These are phyloP conservation scores for Peronospora farinosa DNA, from an alignment of 352 stramenopile genomes.

Conservation along the genomic window DNA sequence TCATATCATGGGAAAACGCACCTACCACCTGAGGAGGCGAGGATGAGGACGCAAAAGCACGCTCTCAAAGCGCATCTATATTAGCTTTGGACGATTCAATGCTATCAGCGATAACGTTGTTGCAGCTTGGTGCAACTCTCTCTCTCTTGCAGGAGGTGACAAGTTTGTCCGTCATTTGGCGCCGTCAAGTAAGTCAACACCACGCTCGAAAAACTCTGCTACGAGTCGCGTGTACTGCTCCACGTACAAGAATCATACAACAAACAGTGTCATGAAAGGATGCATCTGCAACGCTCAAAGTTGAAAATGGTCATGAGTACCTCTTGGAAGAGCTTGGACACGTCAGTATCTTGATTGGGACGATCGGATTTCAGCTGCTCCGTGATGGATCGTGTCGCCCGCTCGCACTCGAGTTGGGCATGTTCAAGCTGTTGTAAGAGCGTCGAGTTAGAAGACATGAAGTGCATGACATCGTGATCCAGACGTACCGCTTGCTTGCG, in stretches of 20 bases:
- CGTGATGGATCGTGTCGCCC: constrained; percentile 21
- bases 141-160: constrained; percentile 3
- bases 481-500: constrained; percentile 47
- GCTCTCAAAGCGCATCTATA: background rate
- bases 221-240: constrained; percentile 22
- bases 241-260: background rate
- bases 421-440: constrained; percentile 24
- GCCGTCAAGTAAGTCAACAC: constrained; percentile 5
- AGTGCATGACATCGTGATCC: background rate
- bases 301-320: constrained; percentile 5
- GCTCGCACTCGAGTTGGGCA: constrained; percentile 29
- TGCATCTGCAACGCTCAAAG: background rate
- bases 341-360: constrained; percentile 8
- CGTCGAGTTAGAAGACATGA: background rate
- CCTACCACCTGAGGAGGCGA: too few relatives aligned
- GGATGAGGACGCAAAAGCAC: background rate
- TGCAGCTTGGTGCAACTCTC: constrained; percentile 7
- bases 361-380: constrained; percentile 20
- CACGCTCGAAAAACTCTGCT: constrained; percentile 23
- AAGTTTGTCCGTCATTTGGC: background rate
- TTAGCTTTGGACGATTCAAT: background rate
- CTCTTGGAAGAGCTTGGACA: constrained; percentile 27
- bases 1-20: background rate
- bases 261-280: background rate
- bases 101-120: background rate